Conservation (phyloP, 306 rosid species). For the Dicorynia guianensis region DNA sequence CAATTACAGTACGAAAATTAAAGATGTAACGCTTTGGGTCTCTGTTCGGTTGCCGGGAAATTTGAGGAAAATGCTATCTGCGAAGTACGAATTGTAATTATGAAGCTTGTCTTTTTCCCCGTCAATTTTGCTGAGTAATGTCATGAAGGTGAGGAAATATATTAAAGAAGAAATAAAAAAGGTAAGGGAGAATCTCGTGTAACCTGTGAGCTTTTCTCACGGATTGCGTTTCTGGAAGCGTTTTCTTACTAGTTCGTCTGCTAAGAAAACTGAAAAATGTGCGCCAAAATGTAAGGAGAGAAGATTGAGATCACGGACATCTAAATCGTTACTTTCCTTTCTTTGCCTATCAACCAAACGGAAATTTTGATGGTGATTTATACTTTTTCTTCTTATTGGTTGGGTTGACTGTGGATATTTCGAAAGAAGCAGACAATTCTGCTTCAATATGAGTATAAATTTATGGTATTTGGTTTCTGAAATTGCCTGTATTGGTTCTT, state of each 20-base stretch:
- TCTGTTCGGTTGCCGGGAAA: constrained; percentile 6
- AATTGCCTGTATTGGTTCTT: neutral
- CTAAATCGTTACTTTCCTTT: constrained; percentile 1
- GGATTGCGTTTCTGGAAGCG: constrained; percentile 3
- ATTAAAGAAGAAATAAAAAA: neutral
- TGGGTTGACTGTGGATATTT: neutral
- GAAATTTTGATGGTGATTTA: neutral
- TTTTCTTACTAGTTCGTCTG: neutral
- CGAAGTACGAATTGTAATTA: neutral
- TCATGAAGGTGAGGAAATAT: neutral
- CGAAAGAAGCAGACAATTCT: neutral
- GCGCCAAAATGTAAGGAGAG: constrained; percentile 21
- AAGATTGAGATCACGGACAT: constrained; percentile 19
- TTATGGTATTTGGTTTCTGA: neutral
- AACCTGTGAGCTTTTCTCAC: constrained; percentile 28
- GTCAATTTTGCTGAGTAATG: neutral
- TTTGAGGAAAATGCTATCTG: constrained; percentile 6
- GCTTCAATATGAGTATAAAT: constrained; percentile 3
- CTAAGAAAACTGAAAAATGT: neutral
- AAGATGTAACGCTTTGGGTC: neutral
- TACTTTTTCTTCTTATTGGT: neutral
- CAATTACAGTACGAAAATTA: no score
- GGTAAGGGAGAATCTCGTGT: constrained; percentile 33
- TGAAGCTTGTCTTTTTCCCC: neutral
- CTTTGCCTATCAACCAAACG: neutral